A percentile compares a stretch with the other conserved stretches of the same genome.
Evolutionary conservation across 192 early-diverging fungal species (phyloP).

Genomic region (Backusella macrospora): DNA sequence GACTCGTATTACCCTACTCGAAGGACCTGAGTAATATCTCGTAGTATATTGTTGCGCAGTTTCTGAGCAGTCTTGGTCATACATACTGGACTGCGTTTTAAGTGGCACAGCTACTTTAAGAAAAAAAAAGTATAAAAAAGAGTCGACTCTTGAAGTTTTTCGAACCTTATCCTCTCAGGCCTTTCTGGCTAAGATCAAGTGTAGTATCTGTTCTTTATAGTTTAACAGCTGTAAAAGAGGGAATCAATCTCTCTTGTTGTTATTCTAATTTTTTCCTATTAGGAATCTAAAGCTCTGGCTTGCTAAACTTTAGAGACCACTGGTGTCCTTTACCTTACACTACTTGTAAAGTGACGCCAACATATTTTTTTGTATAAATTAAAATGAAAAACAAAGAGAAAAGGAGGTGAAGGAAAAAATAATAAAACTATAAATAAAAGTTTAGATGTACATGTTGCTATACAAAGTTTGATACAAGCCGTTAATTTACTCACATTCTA

Average conservation of each 20-base stretch:
- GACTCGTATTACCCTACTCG: too few relatives aligned
- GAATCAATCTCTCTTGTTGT: constrained; percentile 47
- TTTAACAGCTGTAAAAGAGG: constrained; percentile 60
- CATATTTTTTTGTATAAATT: not conserved
- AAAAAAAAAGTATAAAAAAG: constrained; percentile 37
- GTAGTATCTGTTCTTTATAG: constrained; percentile 87
- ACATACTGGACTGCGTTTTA: not conserved
- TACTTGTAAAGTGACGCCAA: constrained; percentile 60
- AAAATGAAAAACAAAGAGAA: constrained; percentile 9
- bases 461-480: too few relatives aligned
- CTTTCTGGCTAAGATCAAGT: constrained; percentile 87
- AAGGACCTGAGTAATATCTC: too few relatives aligned
- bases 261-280: constrained; percentile 61
- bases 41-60: not conserved
- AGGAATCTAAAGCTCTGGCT: constrained; percentile 46
- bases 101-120: not conserved
- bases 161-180: constrained; percentile 63
- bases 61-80: not conserved
- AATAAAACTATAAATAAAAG: too few relatives aligned
- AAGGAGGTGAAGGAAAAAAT: too few relatives aligned
- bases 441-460: too few relatives aligned
- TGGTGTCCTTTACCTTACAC: constrained; percentile 68
- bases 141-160: not conserved
- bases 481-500: too few relatives aligned
- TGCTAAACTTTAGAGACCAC: constrained; percentile 44